Base-by-base conservation (phyloP, 2,329 filamentous ascomycete species). In the Pestalotiopsis fici region DNA sequence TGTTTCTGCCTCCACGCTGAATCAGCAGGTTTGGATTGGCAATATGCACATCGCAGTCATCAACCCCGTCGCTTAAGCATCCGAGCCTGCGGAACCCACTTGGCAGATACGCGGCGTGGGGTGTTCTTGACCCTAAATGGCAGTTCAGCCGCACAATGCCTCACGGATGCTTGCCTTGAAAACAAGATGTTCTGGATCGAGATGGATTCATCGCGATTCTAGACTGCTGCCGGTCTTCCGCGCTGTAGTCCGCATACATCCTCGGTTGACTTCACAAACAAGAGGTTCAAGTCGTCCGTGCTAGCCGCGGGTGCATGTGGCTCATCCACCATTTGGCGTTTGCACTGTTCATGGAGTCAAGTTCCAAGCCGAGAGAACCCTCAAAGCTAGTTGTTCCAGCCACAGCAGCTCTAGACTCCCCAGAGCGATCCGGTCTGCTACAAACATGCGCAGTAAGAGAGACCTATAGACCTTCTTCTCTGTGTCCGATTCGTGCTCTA, bases 401-500 rank as follows among this genome's bases (percentile, higher is more conserved):
- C 73, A 73, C 9, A 83, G 68, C 23, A 83, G 61, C 31, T 74
- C 70, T 21, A 77, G 67, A 37, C 71, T 79, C 2, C 84, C 81
- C 27, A 81, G 69, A 6, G 82, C 75, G 11, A 82, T 69, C 18
- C 76, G 76, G 61, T 86, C 80, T 4, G 84, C 82, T 15, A 86
- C 60, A 55, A 87, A 83, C 18, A 85, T 69, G 63, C 75, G 79
- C 63, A 82, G 64, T 9, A 86, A 77, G 2, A 79, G 71, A 3
- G 73, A 68, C 37, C 78, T 71, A 68, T 87, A 87, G 1, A 65
- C 35, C 25, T 43, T 71, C 71, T 76, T 77, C 31, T 73, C 68
- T 35, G 64, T 27, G 7, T 62, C 43, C 28, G 80, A 73, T 25
- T 75, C 75, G 9, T 79, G 72, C 9, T 72, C 66, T 18, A 86